These are phyloP conservation scores for Podospora fimiseda DNA, from an alignment of 495 filamentous ascomycete genomes.

Conservation along the genomic window DNA sequence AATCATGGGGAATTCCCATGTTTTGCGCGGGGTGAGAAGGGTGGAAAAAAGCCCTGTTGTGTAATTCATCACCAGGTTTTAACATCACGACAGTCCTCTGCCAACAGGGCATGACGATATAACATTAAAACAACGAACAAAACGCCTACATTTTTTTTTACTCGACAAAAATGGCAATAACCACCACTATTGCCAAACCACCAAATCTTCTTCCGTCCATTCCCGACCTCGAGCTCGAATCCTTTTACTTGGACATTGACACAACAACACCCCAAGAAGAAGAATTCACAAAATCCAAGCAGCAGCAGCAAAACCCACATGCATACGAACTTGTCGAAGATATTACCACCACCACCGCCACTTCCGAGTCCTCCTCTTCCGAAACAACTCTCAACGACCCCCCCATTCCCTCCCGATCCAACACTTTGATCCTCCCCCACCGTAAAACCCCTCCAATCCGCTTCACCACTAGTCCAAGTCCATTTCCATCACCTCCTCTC, in stretches of 20 bases:
- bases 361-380: not conserved
- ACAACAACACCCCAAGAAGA: not conserved
- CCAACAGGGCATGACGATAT: not conserved
- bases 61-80: too few species aligned
- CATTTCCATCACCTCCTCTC: not conserved
- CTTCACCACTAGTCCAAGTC: not conserved
- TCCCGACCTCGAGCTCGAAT: slow-evolving; percentile 9
- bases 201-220: slow-evolving; percentile 12
- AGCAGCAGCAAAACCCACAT: not conserved
- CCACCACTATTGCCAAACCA: not conserved
- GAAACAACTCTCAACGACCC: too few species aligned
- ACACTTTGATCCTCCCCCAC: not conserved
- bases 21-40: too few species aligned
- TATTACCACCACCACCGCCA: too few species aligned
- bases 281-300: not conserved
- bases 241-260: slow-evolving; percentile 2
- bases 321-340: too few species aligned
- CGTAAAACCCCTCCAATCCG: not conserved
- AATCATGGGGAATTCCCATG: too few species aligned
- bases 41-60: too few species aligned
- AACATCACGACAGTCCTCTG: too few species aligned
- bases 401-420: slow-evolving; percentile 2
- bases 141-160: too few species aligned
- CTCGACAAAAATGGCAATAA: slow-evolving; percentile 5
- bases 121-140: not conserved